Evolutionary conservation across 108 stramenopile genomes (phyloP).

Genomic region (Nitzschia sp.): DNA sequence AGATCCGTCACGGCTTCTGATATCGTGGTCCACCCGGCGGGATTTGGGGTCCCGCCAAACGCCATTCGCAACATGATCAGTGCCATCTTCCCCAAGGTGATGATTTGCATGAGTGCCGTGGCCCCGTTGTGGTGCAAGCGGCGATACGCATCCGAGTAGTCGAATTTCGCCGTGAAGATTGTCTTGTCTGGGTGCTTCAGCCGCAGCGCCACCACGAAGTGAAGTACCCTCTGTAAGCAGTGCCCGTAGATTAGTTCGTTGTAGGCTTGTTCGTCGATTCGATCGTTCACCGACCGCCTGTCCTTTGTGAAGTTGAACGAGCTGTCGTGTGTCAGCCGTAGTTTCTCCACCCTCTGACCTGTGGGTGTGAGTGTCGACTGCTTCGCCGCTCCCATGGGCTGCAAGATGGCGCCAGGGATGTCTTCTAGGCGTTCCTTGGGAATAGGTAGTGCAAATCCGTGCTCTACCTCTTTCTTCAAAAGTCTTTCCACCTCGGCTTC

Average conservation of each 20-base stretch:
- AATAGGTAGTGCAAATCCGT: neutral
- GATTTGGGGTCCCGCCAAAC: neutral
- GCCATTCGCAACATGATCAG: neutral
- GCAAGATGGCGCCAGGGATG: neutral
- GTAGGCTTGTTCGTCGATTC: neutral
- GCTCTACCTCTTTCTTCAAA: neutral
- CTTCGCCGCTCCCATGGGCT: neutral
- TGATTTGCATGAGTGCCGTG: neutral
- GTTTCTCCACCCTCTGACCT: neutral
- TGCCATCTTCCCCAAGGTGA: neutral
- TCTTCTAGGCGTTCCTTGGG: neutral
- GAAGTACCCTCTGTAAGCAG: neutral
- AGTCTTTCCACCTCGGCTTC: neutral
- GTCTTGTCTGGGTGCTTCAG: neutral
- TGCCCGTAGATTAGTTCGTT: neutral
- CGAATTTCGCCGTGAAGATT: constrained; percentile 4
- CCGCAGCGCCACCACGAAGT: neutral
- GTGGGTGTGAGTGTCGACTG: neutral
- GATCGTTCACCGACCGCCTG: neutral
- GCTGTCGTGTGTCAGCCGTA: neutral
- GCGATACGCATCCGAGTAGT: neutral
- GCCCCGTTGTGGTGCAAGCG: neutral
- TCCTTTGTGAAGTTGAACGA: neutral
- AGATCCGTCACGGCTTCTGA: neutral
- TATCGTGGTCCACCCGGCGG: neutral